Conservation (phyloP, 2,329 filamentous ascomycete species). For the Fusarium bulbicola region DNA sequence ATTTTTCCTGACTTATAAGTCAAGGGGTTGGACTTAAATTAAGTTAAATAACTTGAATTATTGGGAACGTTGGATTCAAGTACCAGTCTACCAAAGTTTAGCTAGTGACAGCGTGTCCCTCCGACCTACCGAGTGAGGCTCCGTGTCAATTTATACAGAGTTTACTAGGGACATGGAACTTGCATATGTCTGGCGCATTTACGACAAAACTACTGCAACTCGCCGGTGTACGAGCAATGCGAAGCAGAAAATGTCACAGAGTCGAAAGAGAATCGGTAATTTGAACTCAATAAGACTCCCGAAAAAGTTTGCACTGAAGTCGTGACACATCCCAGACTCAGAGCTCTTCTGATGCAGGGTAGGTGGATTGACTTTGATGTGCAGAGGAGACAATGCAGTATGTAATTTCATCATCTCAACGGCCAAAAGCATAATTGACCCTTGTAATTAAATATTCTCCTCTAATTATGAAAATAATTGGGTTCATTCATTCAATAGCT, state of each 20-base stretch:
- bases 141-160: not conserved
- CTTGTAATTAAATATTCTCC: not conserved
- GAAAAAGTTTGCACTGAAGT: not conserved
- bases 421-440: not conserved
- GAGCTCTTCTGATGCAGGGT: not conserved
- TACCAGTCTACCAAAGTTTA: not conserved
- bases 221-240: not conserved
- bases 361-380: not conserved
- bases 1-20: too few relatives aligned
- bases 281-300: not conserved
- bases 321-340: too few relatives aligned
- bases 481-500: not conserved
- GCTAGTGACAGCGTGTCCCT: not conserved
- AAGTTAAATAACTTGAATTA: too few relatives aligned
- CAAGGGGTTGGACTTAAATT: too few relatives aligned
- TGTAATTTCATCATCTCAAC: not conserved
- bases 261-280: not conserved
- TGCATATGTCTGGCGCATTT: not conserved
- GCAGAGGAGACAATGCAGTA: not conserved
- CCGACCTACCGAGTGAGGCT: not conserved
- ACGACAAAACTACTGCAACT: not conserved
- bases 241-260: not conserved
- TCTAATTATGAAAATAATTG: not conserved
- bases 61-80: too few relatives aligned
- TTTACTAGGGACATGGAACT: not conserved